Evolutionary conservation across 1,284 basidiomycete genomes (phyloP).

Genomic region (Athelia sp.): DNA sequence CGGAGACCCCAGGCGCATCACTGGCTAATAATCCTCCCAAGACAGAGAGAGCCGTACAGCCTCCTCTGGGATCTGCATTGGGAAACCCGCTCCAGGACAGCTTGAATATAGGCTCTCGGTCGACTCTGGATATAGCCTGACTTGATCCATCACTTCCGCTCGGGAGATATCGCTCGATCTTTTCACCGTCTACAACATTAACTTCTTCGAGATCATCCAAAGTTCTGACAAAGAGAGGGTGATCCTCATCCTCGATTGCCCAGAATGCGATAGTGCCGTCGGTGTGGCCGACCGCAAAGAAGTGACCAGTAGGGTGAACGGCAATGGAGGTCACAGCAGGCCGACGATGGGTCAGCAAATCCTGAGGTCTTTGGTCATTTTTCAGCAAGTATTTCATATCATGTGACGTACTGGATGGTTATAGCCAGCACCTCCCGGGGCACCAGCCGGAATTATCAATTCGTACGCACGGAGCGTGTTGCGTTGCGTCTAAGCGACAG

Average conservation of each 20-base stretch:
- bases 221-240: conserved; percentile 77
- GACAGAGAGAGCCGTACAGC: conserved; percentile 69
- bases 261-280: conserved; percentile 89
- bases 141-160: conserved; percentile 4
- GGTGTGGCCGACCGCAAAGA: conserved; percentile 71
- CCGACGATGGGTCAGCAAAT: conserved; percentile 66
- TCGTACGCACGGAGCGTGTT: conserved; percentile 63
- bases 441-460: conserved; percentile 67
- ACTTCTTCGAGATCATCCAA: conserved; percentile 55
- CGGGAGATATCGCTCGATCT: conserved; percentile 38
- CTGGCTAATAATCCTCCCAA: conserved; percentile 67
- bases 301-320: conserved; percentile 66
- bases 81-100: conserved; percentile 80
- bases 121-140: conserved; percentile 4
- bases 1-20: conserved; percentile 63
- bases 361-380: conserved; percentile 29
- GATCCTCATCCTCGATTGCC: conserved; percentile 77
- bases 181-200: conserved; percentile 41
- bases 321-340: conserved; percentile 70
- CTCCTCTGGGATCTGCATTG: conserved; percentile 57
- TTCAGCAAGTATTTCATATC: not conserved
- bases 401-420: conserved; percentile 34
- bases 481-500: conserved; percentile 43
- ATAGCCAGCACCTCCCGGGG: conserved; percentile 75
- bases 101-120: conserved; percentile 84